Evolutionary conservation across 73 alveolate species (phyloP).

Genomic region (Paramecium octaurelia): DNA sequence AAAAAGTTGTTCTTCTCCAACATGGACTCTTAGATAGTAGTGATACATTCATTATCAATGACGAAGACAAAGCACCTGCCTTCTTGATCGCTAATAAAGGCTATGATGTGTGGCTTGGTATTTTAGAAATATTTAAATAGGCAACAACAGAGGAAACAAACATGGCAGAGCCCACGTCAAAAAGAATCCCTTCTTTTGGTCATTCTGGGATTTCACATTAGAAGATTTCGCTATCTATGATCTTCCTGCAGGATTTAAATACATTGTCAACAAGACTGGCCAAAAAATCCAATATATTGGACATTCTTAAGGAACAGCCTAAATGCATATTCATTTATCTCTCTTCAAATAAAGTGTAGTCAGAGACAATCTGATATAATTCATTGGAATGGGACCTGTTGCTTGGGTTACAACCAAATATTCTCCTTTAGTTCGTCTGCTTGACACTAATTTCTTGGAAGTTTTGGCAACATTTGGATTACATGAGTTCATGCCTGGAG

Average conservation of each 20-base stretch:
- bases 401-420: constrained; percentile 51
- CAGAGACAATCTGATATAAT: constrained; percentile 45
- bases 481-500: constrained; percentile 53
- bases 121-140: neutral
- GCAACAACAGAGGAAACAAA: constrained; percentile 80
- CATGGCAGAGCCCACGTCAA: constrained; percentile 65
- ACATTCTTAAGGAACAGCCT: constrained; percentile 94
- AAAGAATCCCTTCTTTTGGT: constrained; percentile 61
- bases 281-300: constrained; percentile 86
- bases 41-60: constrained; percentile 83
- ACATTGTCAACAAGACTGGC: constrained; percentile 71
- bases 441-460: constrained; percentile 31
- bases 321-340: constrained; percentile 81
- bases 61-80: constrained; percentile 82
- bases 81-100: constrained; percentile 76
- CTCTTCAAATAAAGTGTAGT: constrained; percentile 61
- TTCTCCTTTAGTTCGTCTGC: constrained; percentile 16
- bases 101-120: constrained; percentile 93
- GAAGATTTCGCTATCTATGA: constrained; percentile 92
- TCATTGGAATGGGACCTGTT: constrained; percentile 70
- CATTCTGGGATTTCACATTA: constrained; percentile 90
- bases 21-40: constrained; percentile 92
- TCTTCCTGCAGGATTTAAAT: constrained; percentile 82
- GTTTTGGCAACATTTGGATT: constrained; percentile 61
- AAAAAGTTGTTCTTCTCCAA: constrained; percentile 83